These are phyloP conservation scores for Entomortierella chlamydospora DNA, from an alignment of 192 early-diverging fungal genomes.

Conservation along the genomic window DNA sequence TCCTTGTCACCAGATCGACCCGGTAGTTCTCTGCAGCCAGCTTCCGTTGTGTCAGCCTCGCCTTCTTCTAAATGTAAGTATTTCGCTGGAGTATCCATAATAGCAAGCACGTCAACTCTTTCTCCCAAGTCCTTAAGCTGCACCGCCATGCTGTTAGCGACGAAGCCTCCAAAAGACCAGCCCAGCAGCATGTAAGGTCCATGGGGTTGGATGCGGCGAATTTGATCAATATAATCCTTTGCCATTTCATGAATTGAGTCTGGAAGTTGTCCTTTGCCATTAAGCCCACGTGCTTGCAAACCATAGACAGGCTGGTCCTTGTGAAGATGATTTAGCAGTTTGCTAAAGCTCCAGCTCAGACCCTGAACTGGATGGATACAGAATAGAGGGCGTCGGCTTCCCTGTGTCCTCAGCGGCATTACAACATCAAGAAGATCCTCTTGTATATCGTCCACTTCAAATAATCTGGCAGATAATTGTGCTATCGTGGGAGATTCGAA, in stretches of 20 bases:
- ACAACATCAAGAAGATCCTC: not conserved
- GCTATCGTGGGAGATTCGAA: not conserved
- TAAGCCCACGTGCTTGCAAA: not conserved
- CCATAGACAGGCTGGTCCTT: constrained; percentile 19
- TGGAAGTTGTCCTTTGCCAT: not conserved
- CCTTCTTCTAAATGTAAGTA: too few relatives aligned
- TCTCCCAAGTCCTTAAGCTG: constrained; percentile 10
- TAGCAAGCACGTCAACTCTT: not conserved
- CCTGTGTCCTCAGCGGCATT: constrained; percentile 3
- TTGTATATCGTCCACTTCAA: too few relatives aligned
- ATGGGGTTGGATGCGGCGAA: constrained; percentile 14
- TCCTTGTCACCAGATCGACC: too few relatives aligned
- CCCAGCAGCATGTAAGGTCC: constrained; percentile 17
- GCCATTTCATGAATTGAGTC: not conserved
- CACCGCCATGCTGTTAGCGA: constrained; percentile 7
- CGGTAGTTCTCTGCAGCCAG: too few relatives aligned
- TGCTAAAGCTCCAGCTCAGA: not conserved
- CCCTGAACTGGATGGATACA: constrained; percentile 16
- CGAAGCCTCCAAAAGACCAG: constrained; percentile 12
- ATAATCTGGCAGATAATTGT: too few relatives aligned
- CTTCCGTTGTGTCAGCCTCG: too few relatives aligned
- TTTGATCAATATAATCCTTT: constrained; percentile 4
- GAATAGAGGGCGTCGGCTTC: constrained; percentile 3
- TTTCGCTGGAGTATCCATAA: constrained; percentile 17
- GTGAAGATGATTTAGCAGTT: constrained; percentile 6